Percentiles rank a stretch among this genome's conserved stretches.
Evolutionary conservation across 2,329 filamentous ascomycete species (phyloP).

Genomic region (Fusarium sp.): DNA sequence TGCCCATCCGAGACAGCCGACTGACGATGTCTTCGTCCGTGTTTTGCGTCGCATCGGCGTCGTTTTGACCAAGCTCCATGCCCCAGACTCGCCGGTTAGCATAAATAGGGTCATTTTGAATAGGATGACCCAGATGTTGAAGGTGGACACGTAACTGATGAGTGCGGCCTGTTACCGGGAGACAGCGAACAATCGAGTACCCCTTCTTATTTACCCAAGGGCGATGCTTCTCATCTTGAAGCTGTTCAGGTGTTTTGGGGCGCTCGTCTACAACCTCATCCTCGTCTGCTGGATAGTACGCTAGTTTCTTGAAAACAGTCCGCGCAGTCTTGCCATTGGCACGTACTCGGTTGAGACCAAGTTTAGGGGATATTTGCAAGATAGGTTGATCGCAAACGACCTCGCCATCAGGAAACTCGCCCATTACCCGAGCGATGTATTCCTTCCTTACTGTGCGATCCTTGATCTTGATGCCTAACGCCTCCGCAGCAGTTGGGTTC

Average conservation of each 20-base stretch:
- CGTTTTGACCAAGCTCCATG: slow-evolving; percentile 74
- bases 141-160: slow-evolving; percentile 96
- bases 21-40: slow-evolving; percentile 92
- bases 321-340: slow-evolving; percentile 90
- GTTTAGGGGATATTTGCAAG: slow-evolving; percentile 91
- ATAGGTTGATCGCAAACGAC: slow-evolving; percentile 94
- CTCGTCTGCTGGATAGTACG: slow-evolving; percentile 77
- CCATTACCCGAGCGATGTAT: slow-evolving; percentile 91
- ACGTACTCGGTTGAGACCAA: slow-evolving; percentile 93
- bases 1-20: slow-evolving; percentile 88
- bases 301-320: slow-evolving; percentile 90
- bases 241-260: slow-evolving; percentile 41
- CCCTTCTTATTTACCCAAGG: slow-evolving; percentile 71
- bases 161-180: slow-evolving; percentile 92
- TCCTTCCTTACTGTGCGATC: slow-evolving; percentile 90
- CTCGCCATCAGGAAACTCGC: slow-evolving; percentile 90
- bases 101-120: slow-evolving; percentile 98
- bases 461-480: slow-evolving; percentile 79
- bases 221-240: slow-evolving; percentile 42
- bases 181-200: slow-evolving; percentile 94
- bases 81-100: slow-evolving; percentile 95
- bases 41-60: slow-evolving; percentile 73
- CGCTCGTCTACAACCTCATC: slow-evolving; percentile 40
- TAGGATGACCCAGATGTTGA: slow-evolving; percentile 93
- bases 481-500: slow-evolving; percentile 80